These are phyloP conservation scores for Naganishia randhawae DNA, from an alignment of 768 basidiomycete species.

Conservation along the genomic window DNA sequence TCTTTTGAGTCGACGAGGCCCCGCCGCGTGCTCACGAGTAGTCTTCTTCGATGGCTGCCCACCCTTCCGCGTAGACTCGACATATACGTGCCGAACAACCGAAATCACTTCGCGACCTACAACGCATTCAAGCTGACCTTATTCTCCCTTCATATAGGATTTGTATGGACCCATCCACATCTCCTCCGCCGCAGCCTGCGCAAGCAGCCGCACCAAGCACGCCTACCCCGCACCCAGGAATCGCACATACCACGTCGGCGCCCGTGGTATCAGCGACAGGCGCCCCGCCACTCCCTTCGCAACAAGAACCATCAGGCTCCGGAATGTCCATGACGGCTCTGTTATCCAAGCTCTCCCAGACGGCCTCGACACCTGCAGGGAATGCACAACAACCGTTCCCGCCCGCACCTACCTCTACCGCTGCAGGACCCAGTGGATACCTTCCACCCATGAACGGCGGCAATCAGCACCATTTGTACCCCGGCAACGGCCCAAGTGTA, in stretches of 20 bases:
- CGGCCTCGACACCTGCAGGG: background rate
- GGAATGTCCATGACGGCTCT: conserved; percentile 17
- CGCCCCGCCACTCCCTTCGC: background rate
- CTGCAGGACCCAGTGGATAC: background rate
- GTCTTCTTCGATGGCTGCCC: too few species aligned
- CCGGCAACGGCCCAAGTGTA: background rate
- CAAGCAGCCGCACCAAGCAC: background rate
- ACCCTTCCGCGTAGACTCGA: too few species aligned
- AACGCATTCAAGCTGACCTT: too few species aligned
- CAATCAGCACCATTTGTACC: background rate
- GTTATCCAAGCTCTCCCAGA: conserved; percentile 5
- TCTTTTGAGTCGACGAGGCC: too few species aligned
- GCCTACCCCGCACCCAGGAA: background rate
- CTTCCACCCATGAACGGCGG: background rate
- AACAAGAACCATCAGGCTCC: conserved; percentile 2
- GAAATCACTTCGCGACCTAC: too few species aligned
- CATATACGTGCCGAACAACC: too few species aligned
- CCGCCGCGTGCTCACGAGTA: too few species aligned
- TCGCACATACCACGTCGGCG: conserved; percentile 5
- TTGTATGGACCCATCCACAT: background rate
- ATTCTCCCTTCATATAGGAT: background rate
- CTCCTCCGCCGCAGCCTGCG: background rate
- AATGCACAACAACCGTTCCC: background rate
- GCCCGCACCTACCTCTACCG: background rate
- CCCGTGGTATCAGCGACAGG: background rate